phyloP scores from a whole-genome alignment of 441 rosid genomes.

The Pelargonium myrrhifolium region DNA sequence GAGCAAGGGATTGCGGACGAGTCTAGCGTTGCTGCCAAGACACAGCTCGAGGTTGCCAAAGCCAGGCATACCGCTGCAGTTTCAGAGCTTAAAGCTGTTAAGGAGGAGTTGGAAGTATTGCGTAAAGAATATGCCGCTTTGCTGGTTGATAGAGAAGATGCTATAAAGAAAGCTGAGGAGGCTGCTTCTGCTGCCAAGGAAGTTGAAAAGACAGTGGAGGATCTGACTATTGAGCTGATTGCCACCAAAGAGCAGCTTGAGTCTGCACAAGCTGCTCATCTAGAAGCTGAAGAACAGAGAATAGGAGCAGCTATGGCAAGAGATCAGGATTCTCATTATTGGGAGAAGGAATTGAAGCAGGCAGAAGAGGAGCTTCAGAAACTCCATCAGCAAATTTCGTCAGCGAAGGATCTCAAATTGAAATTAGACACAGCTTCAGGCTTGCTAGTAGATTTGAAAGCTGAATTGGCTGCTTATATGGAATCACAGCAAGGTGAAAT shows the following conservation, averaged over 20 bases:
- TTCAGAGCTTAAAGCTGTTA: constrained; percentile 54
- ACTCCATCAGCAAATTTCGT: constrained; percentile 60
- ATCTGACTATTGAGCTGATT: constrained; percentile 75
- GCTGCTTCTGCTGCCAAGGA: constrained; percentile 64
- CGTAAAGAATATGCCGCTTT: constrained; percentile 46
- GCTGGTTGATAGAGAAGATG: constrained; percentile 49
- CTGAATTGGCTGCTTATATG: constrained; percentile 77
- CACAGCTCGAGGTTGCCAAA: constrained; percentile 87
- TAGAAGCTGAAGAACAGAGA: constrained; percentile 89
- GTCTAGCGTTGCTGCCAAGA: constrained; percentile 81
- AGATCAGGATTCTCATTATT: constrained; percentile 69
- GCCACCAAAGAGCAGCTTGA: constrained; percentile 75
- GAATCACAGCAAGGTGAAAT: constrained; percentile 32
- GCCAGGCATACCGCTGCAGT: constrained; percentile 64
- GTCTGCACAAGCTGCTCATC: constrained; percentile 79
- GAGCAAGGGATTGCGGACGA: constrained; percentile 87
- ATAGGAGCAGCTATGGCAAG: constrained; percentile 82
- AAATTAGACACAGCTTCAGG: constrained; percentile 68
- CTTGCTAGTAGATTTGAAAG: constrained; percentile 64
- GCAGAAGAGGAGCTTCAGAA: constrained; percentile 75
- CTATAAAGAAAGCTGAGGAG: constrained; percentile 62
- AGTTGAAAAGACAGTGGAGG: constrained; percentile 80
- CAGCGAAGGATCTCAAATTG: constrained; percentile 61
- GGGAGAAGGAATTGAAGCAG: constrained; percentile 88
- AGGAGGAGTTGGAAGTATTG: constrained; percentile 52